A percentile compares a stretch with the other conserved stretches of the same genome.
These are phyloP conservation scores for Hemisphaericaspora nanyangensis DNA, from an alignment of 805 yeast genomes.

Conservation along the genomic window DNA sequence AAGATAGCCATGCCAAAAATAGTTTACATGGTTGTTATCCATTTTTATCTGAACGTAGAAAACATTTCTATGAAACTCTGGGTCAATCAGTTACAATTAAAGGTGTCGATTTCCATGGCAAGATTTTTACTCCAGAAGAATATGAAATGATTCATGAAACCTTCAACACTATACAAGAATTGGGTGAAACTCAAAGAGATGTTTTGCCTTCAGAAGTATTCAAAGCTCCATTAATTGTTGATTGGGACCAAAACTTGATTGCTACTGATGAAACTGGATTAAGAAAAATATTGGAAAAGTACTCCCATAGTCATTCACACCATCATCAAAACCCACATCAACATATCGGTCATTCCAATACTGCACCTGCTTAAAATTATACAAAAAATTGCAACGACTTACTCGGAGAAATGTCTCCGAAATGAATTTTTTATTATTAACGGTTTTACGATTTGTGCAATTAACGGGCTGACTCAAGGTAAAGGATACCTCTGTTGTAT, in stretches of 20 bases:
- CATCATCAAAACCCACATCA: not conserved
- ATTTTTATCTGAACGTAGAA: conserved; percentile 26
- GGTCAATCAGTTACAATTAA: conserved; percentile 15
- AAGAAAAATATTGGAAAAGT: conserved; percentile 26
- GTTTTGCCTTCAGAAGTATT: conserved; percentile 32
- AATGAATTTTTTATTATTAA: no score
- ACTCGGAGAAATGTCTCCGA: no score
- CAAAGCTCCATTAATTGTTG: conserved; percentile 40
- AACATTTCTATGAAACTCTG: conserved; percentile 6
- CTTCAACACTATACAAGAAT: conserved; percentile 21
- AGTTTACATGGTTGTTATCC: conserved; percentile 33
- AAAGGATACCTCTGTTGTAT: not conserved
- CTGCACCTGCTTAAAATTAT: not conserved
- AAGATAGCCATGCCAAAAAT: conserved; percentile 19
- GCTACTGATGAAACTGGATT: conserved; percentile 36
- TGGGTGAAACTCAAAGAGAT: conserved; percentile 20
- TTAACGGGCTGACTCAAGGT: not conserved
- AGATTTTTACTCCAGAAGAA: conserved; percentile 34
- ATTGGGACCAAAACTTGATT: conserved; percentile 42
- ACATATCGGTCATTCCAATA: not conserved
- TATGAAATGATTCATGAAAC: conserved; percentile 37
- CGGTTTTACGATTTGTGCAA: no score
- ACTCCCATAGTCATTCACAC: conserved; percentile 6
- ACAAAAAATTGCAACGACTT: no score
- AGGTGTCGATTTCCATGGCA: conserved; percentile 19